These are phyloP conservation scores for Trypanosoma brucei DNA, from an alignment of 208 protist species.

Conservation along the genomic window DNA sequence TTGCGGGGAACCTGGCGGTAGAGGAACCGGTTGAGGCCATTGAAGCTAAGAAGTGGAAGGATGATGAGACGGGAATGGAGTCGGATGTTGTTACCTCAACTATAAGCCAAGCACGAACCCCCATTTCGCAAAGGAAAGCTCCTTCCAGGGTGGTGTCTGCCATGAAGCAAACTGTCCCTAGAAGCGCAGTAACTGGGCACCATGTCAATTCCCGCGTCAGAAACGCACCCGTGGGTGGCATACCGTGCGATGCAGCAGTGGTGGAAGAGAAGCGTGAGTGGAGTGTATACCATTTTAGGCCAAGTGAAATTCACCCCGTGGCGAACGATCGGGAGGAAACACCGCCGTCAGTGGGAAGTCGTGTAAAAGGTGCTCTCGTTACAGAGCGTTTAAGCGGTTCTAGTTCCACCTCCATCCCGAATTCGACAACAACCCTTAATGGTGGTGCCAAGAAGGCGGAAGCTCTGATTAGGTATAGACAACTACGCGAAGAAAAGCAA, in stretches of 20 bases:
- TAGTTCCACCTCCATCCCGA: not conserved
- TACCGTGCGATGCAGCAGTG: not conserved
- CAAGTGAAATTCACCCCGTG: slow-evolving; percentile 15
- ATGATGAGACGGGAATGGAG: slow-evolving; percentile 17
- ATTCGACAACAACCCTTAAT: not conserved
- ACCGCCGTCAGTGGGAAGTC: not conserved
- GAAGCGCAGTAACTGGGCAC: not conserved
- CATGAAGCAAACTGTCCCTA: not conserved
- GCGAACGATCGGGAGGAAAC: slow-evolving; percentile 13
- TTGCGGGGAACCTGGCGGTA: not conserved
- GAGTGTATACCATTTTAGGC: slow-evolving; percentile 20
- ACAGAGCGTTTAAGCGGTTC: not conserved
- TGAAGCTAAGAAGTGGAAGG: slow-evolving; percentile 18
- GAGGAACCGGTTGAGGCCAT: slow-evolving; percentile 1
- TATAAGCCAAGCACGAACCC: not conserved
- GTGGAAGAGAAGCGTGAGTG: slow-evolving; percentile 25
- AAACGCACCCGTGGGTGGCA: not conserved
- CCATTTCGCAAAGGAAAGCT: not conserved
- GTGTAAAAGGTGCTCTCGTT: not conserved
- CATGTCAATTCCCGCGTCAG: not conserved
- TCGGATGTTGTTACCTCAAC: slow-evolving; percentile 14
- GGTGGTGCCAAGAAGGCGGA: slow-evolving; percentile 16
- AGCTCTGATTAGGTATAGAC: slow-evolving; percentile 40
- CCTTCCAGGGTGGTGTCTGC: not conserved
- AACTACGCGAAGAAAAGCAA: slow-evolving; percentile 56